phyloP scores from a whole-genome alignment of 805 yeast genomes.

The Teunomyces tritomae region DNA sequence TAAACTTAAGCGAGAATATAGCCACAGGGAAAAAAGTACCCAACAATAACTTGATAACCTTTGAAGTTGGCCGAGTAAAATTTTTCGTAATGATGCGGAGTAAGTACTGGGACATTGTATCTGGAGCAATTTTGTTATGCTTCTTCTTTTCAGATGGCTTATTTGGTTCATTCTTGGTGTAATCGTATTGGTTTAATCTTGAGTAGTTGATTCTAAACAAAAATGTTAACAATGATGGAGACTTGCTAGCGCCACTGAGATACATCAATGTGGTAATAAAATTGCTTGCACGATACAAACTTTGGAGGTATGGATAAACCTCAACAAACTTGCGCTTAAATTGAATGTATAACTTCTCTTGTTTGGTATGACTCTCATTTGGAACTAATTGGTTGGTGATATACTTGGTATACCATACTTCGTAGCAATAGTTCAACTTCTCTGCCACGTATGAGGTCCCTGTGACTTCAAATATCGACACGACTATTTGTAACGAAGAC shows the following conservation, averaged over 20 bases:
- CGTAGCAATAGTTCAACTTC: conserved; percentile 64
- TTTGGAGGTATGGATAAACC: conserved; percentile 58
- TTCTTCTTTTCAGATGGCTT: conserved; percentile 7
- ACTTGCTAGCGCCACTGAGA: conserved; percentile 62
- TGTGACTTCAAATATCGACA: conserved; percentile 57
- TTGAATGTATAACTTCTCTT: conserved; percentile 27
- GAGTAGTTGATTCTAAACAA: conserved; percentile 64
- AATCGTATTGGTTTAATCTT: conserved; percentile 53
- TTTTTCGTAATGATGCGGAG: conserved; percentile 20
- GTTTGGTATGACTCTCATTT: conserved; percentile 16
- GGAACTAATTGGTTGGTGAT: conserved; percentile 45
- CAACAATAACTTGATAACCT: conserved; percentile 29
- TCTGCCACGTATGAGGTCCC: conserved; percentile 68
- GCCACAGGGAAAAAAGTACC: conserved; percentile 73
- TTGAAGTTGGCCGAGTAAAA: conserved; percentile 28
- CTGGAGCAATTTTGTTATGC: conserved; percentile 39
- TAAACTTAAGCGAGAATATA: conserved; percentile 74
- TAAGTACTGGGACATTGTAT: conserved; percentile 36
- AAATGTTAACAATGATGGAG: conserved; percentile 61
- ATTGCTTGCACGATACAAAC: conserved; percentile 46
- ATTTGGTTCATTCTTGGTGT: conserved; percentile 35
- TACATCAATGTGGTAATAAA: conserved; percentile 61
- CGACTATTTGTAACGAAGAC: conserved; percentile 48
- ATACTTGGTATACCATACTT: conserved; percentile 57
- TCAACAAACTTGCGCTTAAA: conserved; percentile 46